Evolutionary conservation across 768 basidiomycete genomes (phyloP).

Genomic region (Mycena latifolia): DNA sequence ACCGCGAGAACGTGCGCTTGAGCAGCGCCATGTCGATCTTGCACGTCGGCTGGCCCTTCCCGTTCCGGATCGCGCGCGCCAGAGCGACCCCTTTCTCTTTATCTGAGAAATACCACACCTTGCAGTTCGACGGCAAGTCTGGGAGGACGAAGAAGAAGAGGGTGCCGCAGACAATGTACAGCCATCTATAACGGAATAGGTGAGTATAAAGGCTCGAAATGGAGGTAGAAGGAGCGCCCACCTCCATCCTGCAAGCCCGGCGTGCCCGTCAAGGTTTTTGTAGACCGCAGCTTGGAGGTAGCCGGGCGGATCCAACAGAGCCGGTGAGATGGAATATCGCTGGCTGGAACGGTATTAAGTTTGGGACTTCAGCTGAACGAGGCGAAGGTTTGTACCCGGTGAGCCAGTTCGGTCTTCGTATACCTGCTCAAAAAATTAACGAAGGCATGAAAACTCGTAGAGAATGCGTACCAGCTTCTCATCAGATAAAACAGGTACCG

Average conservation of each 20-base stretch:
- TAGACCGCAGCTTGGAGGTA: slow-evolving; percentile 43
- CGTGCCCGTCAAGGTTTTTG: slow-evolving; percentile 38
- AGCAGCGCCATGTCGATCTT: slow-evolving; percentile 37
- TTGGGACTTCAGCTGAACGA: not conserved
- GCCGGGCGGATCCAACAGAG: slow-evolving; percentile 39
- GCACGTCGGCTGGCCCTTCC: slow-evolving; percentile 37
- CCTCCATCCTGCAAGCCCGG: slow-evolving; percentile 43
- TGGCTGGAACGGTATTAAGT: slow-evolving; percentile 3
- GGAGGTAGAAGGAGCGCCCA: not conserved
- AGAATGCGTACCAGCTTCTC: slow-evolving; percentile 43
- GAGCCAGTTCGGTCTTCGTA: slow-evolving; percentile 40
- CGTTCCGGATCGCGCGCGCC: slow-evolving; percentile 35
- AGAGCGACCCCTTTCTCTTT: slow-evolving; percentile 41
- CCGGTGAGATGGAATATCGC: slow-evolving; percentile 43
- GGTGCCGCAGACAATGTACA: slow-evolving; percentile 41
- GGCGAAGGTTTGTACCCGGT: slow-evolving; percentile 26
- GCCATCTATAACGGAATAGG: slow-evolving; percentile 38
- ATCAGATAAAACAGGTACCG: slow-evolving; percentile 38
- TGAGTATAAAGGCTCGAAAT: too few relatives aligned
- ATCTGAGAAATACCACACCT: slow-evolving; percentile 40
- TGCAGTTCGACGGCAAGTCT: slow-evolving; percentile 41
- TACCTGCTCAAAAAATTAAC: slow-evolving; percentile 15
- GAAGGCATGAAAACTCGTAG: not conserved
- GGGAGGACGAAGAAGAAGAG: slow-evolving; percentile 39
- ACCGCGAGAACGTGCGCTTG: slow-evolving; percentile 38